Evolutionary conservation across 1,284 basidiomycete species (phyloP).

Genomic region (Peniophora sp.): DNA sequence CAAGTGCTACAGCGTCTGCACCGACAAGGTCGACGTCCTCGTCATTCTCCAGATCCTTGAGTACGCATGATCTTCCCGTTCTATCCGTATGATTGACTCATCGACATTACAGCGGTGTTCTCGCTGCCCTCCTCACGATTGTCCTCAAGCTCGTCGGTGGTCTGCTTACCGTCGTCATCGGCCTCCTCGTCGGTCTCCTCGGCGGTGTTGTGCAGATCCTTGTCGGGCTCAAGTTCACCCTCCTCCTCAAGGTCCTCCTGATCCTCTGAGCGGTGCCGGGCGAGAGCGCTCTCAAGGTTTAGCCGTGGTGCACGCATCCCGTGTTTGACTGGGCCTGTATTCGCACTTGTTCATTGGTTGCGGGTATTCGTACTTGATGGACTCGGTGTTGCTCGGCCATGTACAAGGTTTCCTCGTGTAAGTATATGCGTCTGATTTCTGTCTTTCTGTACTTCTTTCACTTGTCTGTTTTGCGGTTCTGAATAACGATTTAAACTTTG

Average conservation of each 20-base stretch:
- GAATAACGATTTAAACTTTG: too few species aligned
- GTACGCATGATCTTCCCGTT: neutral
- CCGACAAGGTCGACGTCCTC: neutral
- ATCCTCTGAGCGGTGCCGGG: neutral
- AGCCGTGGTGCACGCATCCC: too few species aligned
- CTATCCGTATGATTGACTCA: neutral
- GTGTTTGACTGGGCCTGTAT: too few species aligned
- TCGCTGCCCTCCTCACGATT: neutral
- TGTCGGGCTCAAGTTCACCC: conserved; percentile 10
- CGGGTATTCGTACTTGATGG: too few species aligned
- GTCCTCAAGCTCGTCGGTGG: conserved; percentile 10
- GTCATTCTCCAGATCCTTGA: neutral
- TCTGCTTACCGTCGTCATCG: conserved; percentile 11
- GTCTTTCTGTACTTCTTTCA: too few species aligned
- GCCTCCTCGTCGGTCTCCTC: conserved; percentile 10
- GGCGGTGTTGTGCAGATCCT: conserved; percentile 8
- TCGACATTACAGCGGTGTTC: neutral
- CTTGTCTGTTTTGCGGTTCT: too few species aligned
- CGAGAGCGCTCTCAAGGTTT: too few species aligned
- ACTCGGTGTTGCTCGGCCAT: too few species aligned
- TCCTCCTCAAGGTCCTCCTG: conserved; percentile 10
- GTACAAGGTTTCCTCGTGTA: too few species aligned
- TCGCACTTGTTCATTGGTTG: too few species aligned
- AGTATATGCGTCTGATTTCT: too few species aligned
- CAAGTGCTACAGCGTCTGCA: neutral